A percentile compares a stretch with the other conserved stretches of the same genome.
Conservation (phyloP, 495 filamentous ascomycete species). For the Hyaloscypha bicolor region DNA sequence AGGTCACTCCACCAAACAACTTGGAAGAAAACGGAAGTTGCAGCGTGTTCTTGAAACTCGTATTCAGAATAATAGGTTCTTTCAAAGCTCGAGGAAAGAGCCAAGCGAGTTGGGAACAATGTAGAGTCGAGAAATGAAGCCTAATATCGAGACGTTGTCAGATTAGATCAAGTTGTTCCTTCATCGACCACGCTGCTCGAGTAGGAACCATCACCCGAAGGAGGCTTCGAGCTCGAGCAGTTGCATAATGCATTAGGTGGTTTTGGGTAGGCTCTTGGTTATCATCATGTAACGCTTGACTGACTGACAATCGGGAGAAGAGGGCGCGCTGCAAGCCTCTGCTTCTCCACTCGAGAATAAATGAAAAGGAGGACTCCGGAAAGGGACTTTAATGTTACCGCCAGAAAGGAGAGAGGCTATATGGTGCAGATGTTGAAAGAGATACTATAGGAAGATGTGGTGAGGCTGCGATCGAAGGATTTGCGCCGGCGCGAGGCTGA, state of each 20-base stretch:
- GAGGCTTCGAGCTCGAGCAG: conserved; percentile 30
- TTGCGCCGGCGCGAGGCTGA: background rate
- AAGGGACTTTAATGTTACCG: background rate
- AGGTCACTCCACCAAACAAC: too few species aligned
- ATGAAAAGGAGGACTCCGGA: background rate
- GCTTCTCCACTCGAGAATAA: background rate
- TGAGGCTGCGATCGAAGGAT: background rate
- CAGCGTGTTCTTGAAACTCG: too few species aligned
- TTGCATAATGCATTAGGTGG: conserved; percentile 17
- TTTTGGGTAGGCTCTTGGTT: conserved; percentile 32
- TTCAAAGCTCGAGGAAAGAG: too few species aligned
- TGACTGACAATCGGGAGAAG: background rate
- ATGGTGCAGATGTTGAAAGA: background rate
- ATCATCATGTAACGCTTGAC: conserved; percentile 29
- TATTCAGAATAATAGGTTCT: too few species aligned
- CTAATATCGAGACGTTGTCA: conserved; percentile 18
- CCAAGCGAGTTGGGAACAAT: too few species aligned
- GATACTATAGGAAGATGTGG: background rate
- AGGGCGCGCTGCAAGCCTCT: background rate
- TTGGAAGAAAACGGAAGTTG: too few species aligned
- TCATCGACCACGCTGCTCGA: conserved; percentile 26
- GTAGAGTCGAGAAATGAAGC: background rate
- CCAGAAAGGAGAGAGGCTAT: background rate
- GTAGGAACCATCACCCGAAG: conserved; percentile 28
- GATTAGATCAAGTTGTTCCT: conserved; percentile 36